These are phyloP conservation scores for Nigrospora sphaerica DNA, from an alignment of 2,329 filamentous ascomycete species.

Conservation along the genomic window DNA sequence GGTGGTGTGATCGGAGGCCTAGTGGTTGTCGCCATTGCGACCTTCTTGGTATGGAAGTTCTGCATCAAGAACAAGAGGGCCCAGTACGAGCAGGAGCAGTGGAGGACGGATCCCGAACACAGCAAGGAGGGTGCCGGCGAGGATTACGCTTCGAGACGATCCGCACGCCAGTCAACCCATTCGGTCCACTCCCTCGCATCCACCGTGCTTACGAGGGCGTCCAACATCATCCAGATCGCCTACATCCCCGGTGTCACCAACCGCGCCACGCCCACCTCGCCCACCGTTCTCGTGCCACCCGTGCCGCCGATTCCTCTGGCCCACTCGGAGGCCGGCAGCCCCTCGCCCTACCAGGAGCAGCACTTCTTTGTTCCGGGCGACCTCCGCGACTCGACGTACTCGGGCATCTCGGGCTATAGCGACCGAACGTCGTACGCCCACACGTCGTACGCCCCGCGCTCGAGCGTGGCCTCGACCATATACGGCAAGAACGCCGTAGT, in stretches of 20 bases:
- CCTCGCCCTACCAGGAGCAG: slow-evolving; percentile 61
- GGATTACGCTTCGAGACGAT: slow-evolving; percentile 37
- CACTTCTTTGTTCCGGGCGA: slow-evolving; percentile 92
- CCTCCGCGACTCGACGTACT: slow-evolving; percentile 85
- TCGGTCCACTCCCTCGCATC: slow-evolving; percentile 90
- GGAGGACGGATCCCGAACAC: slow-evolving; percentile 47
- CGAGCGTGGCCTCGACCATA: slow-evolving; percentile 84
- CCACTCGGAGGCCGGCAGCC: slow-evolving; percentile 50
- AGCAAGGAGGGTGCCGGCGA: slow-evolving; percentile 26
- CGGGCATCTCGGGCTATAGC: slow-evolving; percentile 59
- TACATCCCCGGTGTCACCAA: slow-evolving; percentile 98
- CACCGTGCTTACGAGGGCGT: slow-evolving; percentile 89
- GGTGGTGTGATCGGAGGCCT: slow-evolving; percentile 87
- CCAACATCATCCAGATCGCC: slow-evolving; percentile 98
- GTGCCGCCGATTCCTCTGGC: slow-evolving; percentile 83
- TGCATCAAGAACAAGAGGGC: slow-evolving; percentile 74
- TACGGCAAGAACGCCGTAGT: slow-evolving; percentile 89
- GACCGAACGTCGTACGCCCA: slow-evolving; percentile 56
- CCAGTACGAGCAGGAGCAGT: slow-evolving; percentile 50
- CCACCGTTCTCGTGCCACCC: slow-evolving; percentile 75
- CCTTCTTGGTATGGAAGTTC: slow-evolving; percentile 82
- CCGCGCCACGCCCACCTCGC: slow-evolving; percentile 76
- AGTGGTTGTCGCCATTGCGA: slow-evolving; percentile 62
- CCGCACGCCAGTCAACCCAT: slow-evolving; percentile 69
- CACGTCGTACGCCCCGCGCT: slow-evolving; percentile 52